Base-by-base conservation (phyloP, 371 early-diverging fungal genomes). In the Zychaea mexicana region DNA sequence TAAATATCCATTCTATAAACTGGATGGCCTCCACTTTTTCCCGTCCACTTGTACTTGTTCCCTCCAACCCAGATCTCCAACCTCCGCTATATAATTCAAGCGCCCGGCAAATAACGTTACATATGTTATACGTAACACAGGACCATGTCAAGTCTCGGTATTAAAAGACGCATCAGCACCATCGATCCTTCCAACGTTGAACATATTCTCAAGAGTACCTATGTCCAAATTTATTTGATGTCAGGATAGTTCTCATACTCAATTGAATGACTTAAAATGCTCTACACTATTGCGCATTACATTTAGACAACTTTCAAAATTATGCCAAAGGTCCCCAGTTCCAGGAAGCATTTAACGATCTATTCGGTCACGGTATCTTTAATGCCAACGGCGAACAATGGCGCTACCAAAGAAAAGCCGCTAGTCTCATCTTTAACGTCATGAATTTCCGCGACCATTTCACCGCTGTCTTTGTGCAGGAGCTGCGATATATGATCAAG, bases 301-400 rank as follows among this genome's bases (percentile, higher is more conserved):
- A 6, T 17, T 33, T 61, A 72, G 73, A 54, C 30, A 74, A 85
- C 60, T 84, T 84, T 74, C 81, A 81, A 31, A 78, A 80, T 65
- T 86, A 83, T 32, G 66, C 64, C 46, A 86, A 84, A 66, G 82
- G 81, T 13, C 65, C 73, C 8, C 59, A 72, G 9, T 65, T 77
- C 21, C 64, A 77, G 38, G 62, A 65, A 27, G 64, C 66, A 19
- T 45, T 73, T 60, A 38, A 66, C 4, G 78, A 83, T 28, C 49
- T 87, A 5, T 72, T 89, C 22, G 90, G 89, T 32, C 72, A 89
- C 61, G 90, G 89, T 24, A 90, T 90, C 66, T 90, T 90, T 70
- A 81, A 82, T 71, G 73, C 75, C 24, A 87, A 89, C 67, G 89
- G 90, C 17, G 72, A 79, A 13, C 30, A 73, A 4, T 90, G 90